Evolutionary conservation across 192 early-diverging fungal species (phyloP), one percentile per base, ranked within the genome.

Genomic region (Podila horticola): DNA sequence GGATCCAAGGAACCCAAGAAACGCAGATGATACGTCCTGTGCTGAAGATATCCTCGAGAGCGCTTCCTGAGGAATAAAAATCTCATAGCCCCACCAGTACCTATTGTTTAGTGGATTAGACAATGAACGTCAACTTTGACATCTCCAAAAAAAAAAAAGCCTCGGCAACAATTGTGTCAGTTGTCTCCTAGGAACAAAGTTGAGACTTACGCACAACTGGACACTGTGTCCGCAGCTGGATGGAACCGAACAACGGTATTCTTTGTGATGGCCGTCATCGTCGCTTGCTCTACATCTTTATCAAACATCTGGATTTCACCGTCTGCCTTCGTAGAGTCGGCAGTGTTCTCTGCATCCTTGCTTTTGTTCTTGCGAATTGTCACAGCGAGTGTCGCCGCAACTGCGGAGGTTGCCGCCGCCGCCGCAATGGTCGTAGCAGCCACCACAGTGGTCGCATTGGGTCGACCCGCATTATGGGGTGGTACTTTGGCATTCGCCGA

Each of bases 31-130:
- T 15, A 85, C 84, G 34, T 72, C 82, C 38, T 85, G 79, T 7
- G 84, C 84, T 45, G 79, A 82, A 41, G 72, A 68, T 13, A 85
- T 79, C 48, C 84, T 51, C 5, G 79, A 72, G 31, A 85, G 73
- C 34, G 79, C 79, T 17, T 64, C 67, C 62, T 82, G 71, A 30
- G 84, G 84, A 1, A 85, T 77, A 38, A 82, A 85, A 41, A 85
- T 74, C 52, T 85, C 84, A 50, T 85, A 85, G 13, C 84, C 84
- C 84, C 84, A 85, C 84, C 84, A 85, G 48, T 74, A 82, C 1
- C 70, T 69, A 73, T 36, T 61, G 11, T 38, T 36, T 48, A 22
- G 66, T 62, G 41, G 30, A 28, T 41, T 41, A 45, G 28, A 31
- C 33, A 41, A 4, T 5, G 22, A 52, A 28, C n/a, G 28, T 22